Conservation (phyloP, 2,329 filamentous ascomycete species). For the Aspergillus sojae region DNA sequence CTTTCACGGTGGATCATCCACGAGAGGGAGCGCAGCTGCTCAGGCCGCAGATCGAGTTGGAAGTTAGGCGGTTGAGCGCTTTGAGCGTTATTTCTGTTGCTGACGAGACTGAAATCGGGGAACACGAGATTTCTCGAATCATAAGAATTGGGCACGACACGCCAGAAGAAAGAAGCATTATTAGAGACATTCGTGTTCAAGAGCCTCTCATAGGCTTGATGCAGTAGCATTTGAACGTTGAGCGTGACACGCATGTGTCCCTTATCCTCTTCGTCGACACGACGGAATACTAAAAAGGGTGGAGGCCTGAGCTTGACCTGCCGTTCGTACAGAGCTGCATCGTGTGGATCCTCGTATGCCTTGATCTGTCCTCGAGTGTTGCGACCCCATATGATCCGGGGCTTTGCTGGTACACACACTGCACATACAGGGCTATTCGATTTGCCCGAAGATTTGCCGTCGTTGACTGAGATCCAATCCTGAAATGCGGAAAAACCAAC, state of each 20-base stretch:
- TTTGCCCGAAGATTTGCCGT: neutral
- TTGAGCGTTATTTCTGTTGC: conserved; percentile 44
- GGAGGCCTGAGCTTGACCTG: conserved; percentile 52
- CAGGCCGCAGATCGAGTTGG: conserved; percentile 45
- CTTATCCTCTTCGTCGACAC: conserved; percentile 30
- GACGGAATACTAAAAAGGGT: conserved; percentile 45
- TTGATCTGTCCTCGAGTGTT: conserved; percentile 34
- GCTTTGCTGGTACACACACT: conserved; percentile 36
- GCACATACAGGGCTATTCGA: neutral
- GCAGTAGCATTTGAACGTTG: conserved; percentile 41
- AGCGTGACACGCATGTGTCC: conserved; percentile 43
- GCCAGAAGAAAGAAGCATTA: conserved; percentile 43
- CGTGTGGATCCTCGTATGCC: conserved; percentile 55
- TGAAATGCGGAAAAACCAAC: conserved; percentile 27
- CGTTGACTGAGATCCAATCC: conserved; percentile 31
- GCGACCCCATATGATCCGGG: conserved; percentile 37
- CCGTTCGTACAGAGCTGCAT: conserved; percentile 55
- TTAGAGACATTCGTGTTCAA: conserved; percentile 10
- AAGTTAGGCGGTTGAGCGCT: conserved; percentile 41
- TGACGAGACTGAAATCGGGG: conserved; percentile 45
- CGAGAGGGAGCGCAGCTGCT: conserved; percentile 57
- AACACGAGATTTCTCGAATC: conserved; percentile 36
- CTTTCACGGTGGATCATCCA: conserved; percentile 65
- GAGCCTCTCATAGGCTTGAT: conserved; percentile 38
- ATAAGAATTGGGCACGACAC: conserved; percentile 50